Evolutionary conservation across 257 asterid species (phyloP), one percentile per base, ranked within the genome.

Genomic region (Salvia hispanica): DNA sequence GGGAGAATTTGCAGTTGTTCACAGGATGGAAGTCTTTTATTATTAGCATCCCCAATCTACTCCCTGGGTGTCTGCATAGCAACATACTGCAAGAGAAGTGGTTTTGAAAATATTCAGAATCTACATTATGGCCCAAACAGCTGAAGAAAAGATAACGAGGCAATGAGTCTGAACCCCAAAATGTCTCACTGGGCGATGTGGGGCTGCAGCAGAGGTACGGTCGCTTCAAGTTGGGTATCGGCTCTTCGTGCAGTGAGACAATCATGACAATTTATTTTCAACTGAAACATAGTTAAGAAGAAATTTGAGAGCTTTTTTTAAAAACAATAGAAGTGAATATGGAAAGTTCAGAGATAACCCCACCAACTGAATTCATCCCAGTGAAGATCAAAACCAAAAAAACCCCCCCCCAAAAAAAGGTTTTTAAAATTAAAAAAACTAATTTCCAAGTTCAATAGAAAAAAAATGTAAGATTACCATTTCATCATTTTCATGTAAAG

Each of bases 141-240:
- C 18, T 36, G 31, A 72, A 55, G 16, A 46, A 67, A 63, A 58
- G 48, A 63, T 52, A 31, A 28, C 8, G 16, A 39, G 71, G 63
- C 67, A 56, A 36, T 21, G 15, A 44, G 66, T 43, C 14, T 21
- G 15, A 58, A 90, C 98, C 81, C 92, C 80, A 64, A 92, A 74
- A 68, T 90, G 93, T 69, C 77, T 76, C 67, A 92, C 90, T 9
- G 95, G 95, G 76, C 61, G 82, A 70, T 40, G 84, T 77, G 9
- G 86, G 80, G 73, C 83, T 85, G 81, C 98, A 90, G 82, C 84
- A 79, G 48, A 92, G 84, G 69, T 82, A 86, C 40, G 98, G 96
- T 45, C 93, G 84, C 77, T 88, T 86, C 89, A 92, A 80, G 79
- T 74, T 84, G 69, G 96, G 93, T 66, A 90, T 81, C 67, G 74